Percentiles rank a stretch among this genome's conserved stretches.
Evolutionary conservation across 2,329 filamentous ascomycete species (phyloP).

Genomic region (Cercospora sp.): DNA sequence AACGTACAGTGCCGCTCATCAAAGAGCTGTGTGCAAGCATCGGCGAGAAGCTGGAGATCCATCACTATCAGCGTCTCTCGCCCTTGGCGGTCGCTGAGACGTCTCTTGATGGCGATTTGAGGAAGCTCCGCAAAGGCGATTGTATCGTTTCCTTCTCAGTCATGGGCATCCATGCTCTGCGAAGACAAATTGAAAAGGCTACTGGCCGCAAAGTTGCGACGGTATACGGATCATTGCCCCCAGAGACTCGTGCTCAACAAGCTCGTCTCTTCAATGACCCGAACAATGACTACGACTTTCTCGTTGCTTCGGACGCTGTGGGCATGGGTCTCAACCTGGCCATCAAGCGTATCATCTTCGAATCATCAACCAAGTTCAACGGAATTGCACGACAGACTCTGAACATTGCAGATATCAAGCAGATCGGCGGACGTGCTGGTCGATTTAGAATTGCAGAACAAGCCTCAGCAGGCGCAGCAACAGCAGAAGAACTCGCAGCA

Average conservation of each 20-base stretch:
- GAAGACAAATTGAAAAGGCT: conserved; percentile 70
- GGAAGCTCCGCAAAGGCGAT: conserved; percentile 79
- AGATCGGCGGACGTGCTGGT: conserved; percentile 91
- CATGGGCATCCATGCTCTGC: conserved; percentile 76
- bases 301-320: conserved; percentile 93
- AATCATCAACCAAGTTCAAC: conserved; percentile 72
- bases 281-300: conserved; percentile 89
- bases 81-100: conserved; percentile 66
- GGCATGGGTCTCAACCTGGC: conserved; percentile 94
- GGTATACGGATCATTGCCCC: conserved; percentile 87
- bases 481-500: conserved; percentile 33
- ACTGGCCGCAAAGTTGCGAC: conserved; percentile 85
- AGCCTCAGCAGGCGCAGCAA: conserved; percentile 33
- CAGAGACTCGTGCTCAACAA: conserved; percentile 89
- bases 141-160: conserved; percentile 87
- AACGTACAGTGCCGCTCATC: conserved; percentile 76
- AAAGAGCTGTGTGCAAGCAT: conserved; percentile 72
- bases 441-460: conserved; percentile 74
- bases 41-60: conserved; percentile 80
- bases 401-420: conserved; percentile 78
- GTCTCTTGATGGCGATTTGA: conserved; percentile 65
- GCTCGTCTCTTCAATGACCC: conserved; percentile 93
- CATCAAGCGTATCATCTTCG: conserved; percentile 88
- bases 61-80: conserved; percentile 81
- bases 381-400: conserved; percentile 61